Conservation (phyloP, 371 early-diverging fungal genomes). For the Lichtheimia hyalospora region DNA sequence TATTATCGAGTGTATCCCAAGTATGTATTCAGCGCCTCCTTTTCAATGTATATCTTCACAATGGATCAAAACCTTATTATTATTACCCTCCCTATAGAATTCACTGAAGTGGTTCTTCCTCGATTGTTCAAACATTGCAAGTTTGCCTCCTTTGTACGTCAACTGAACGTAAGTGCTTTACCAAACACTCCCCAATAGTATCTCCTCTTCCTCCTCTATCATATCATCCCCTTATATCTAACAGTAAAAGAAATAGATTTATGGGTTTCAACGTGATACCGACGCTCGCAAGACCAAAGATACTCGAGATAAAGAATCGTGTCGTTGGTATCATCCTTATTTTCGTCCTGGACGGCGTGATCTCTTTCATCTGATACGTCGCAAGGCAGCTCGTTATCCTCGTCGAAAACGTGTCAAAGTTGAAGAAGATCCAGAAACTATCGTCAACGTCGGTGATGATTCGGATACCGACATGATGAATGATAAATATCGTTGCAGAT, state of each 20-base stretch:
- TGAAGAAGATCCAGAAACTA: constrained; percentile 36
- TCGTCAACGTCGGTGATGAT: constrained; percentile 37
- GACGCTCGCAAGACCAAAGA: constrained; percentile 58
- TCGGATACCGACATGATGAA: constrained; percentile 27
- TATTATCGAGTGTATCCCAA: constrained; percentile 49
- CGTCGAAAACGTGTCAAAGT: constrained; percentile 32
- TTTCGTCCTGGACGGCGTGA: constrained; percentile 50
- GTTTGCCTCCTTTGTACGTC: constrained; percentile 58
- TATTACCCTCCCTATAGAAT: constrained; percentile 26
- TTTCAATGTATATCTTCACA: neutral
- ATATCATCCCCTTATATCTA: neutral
- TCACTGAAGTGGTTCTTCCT: constrained; percentile 50
- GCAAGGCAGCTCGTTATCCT: constrained; percentile 42
- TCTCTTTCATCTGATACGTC: constrained; percentile 47
- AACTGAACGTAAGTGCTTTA: constrained; percentile 42
- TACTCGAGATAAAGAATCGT: constrained; percentile 49
- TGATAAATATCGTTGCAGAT: constrained; percentile 13
- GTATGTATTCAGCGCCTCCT: constrained; percentile 22
- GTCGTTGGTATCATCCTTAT: constrained; percentile 52
- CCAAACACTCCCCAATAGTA: neutral
- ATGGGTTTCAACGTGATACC: constrained; percentile 56
- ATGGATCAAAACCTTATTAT: neutral
- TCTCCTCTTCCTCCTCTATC: neutral
- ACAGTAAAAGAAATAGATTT: constrained; percentile 33
- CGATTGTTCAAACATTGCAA: constrained; percentile 56